Base-by-base conservation (phyloP, 2,329 filamentous ascomycete genomes). In the Fusarium oxysporum region DNA sequence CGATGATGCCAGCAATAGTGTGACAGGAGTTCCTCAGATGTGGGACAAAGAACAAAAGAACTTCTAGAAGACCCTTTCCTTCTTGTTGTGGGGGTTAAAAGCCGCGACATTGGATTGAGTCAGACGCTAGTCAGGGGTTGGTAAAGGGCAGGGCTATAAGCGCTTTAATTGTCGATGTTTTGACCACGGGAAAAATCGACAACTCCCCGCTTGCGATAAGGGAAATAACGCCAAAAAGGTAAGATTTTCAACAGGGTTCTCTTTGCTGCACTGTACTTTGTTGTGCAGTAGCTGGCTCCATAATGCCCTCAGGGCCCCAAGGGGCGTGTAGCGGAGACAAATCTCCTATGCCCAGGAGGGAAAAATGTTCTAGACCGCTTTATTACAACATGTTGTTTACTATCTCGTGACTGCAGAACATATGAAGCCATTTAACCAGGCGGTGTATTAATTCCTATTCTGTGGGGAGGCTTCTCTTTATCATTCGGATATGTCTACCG, bases 101-200 rank as follows among this genome's bases (percentile, higher is more conserved):
- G 45, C 50, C 48, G 41, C 44, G 61, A 61, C 47, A 59, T 56
- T 62, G 61, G 33, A 50, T 62, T 59, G 62, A 63, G 61, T 68
- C 66, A 68, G 70, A 73, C 70, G 62, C 70, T 73, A 73, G 57
- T 44, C 48, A 73, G 66, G 70, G 66, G 57, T 25, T 37, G 28
- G 37, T 23, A 41, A 45, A 47, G 53, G 56, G 43, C 66, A 61
- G 70, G 59, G 64, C 51, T 70, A 55, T 21, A 68, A 71, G 54
- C 63, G 68, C 56, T 53, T 47, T 41, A 44, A 60, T 69, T 54
- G 48, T 72, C 65, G 50, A 69, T 70, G 41, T 69, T 65, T 56
- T 51, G 32, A 40, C 53, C 37, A 64, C 48, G 48, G 64, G 41
- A 59, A 43, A 71, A 55, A 30, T 41, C 33, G 63, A 68, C 19